Evolutionary conservation across 2,329 filamentous ascomycete genomes (phyloP), one percentile per base, ranked within the genome.

Genomic region (Diaporthe helianthi): DNA sequence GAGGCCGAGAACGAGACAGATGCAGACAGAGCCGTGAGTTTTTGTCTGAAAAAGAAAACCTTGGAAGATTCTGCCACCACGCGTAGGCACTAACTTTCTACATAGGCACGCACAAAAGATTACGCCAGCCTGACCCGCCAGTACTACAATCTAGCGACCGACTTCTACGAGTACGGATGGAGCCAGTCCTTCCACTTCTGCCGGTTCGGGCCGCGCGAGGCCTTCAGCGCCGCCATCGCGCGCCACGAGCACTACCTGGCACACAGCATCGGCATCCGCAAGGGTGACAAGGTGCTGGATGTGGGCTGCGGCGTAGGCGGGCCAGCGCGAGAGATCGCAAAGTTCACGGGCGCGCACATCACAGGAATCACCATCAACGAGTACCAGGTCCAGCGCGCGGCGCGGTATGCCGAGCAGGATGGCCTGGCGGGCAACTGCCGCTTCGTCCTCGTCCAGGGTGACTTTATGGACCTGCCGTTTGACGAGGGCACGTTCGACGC

Each of bases 401-500:
- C 87, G 29, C 82, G 81, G 49, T 92, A 93, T 77, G 90, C 90
- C 1, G 80, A 84, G 73, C 88, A 89, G 76, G 89, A 92, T 78
- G 89, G 89, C 33, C 81, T 93, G 44, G 82, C 85, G 3, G 78
- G 91, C 75, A 88, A 91, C 80, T 80, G 92, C 73, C 85, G 82
- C 73, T 92, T 90, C 75, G 85, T 88, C 71, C 92, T 90, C 75
- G 85, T 88, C 71, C 92, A 93, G 83, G 91, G 90, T 47, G 91
- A 93, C 76, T 93, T 93, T 78, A 92, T 93, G 91, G 84, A 93
- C 84, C 92, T 93, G 87, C 86, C 85, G 24, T 93, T 93, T 80
- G 86, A 89, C 54, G 88, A 90, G 75, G 89, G 91, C 81, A 85
- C 82, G 17, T 93, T 93, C 78, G 91, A 93, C 74, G 90, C 90